Evolutionary conservation across 768 basidiomycete genomes (phyloP), one percentile per base, ranked within the genome.

Genomic region (Tylopilus felleus): DNA sequence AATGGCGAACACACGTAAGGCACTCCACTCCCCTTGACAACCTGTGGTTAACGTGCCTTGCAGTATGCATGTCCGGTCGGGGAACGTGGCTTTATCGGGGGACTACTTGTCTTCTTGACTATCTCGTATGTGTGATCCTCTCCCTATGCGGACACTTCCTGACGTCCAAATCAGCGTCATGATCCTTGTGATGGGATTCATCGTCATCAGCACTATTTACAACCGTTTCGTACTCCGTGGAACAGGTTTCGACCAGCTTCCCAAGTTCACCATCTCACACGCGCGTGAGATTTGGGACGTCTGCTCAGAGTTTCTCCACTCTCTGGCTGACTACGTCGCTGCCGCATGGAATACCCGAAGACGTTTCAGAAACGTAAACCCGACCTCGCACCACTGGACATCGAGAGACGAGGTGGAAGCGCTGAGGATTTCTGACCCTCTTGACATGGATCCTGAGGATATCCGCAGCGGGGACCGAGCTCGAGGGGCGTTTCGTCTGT

Each of bases 1-100:
- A 94, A 73, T 95, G 93, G 93, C 75, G 79, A 51, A 93, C 88
- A 5, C 83, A 83, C 60, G 91, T 93, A 59, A 62, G 81, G 68
- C 27, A 22, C 25, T n/a, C 28, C 33, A n/a, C 2, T 35, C 4
- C 14, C 29, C 5, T 55, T 27, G 14, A 23, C 2, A 10, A 3
- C 8, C 13, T 10, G 23, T 29, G 8, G 1, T 28, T 44, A 8
- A 67, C 21, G 1, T 23, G 17, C 21, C 23, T 17, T 7, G 8
- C 52, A 90, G 86, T 77, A 77, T 62, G 91, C 91, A 8, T 93
- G 91, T 64, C 81, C 88, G 9, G 82, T 83, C 0, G 79, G 80
- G 36, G 82, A 84, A 67, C 74, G 76, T 42, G 71, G 81, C 51
- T 69, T 78, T 35, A 59, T 68, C 69, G 54, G 78, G 74, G 75